phyloP scores from a whole-genome alignment of 169 alveolate species.

The Eimeria maxima region DNA sequence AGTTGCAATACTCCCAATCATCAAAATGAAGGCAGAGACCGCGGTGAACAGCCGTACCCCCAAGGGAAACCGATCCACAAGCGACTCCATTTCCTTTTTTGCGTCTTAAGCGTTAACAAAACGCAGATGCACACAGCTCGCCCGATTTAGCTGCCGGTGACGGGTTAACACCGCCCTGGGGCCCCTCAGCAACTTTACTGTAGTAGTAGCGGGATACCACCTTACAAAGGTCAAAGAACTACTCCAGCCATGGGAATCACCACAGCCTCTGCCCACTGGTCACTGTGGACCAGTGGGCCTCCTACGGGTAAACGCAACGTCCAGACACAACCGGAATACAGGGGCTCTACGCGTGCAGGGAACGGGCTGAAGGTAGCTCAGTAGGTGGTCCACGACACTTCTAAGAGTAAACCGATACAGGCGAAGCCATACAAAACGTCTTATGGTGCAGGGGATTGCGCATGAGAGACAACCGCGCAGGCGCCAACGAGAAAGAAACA shows the following conservation, averaged over 20 bases:
- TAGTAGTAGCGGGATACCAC: background rate
- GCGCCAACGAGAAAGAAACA: background rate
- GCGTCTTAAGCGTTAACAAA: background rate
- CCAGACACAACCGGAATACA: background rate
- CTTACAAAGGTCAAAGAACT: background rate
- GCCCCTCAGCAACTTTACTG: background rate
- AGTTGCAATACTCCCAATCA: conserved; percentile 63
- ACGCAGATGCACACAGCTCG: background rate
- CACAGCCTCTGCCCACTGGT: conserved; percentile 11
- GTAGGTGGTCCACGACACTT: background rate
- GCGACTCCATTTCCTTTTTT: conserved; percentile 28
- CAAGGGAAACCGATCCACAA: conserved; percentile 75
- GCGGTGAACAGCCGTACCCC: conserved; percentile 80
- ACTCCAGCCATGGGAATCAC: background rate
- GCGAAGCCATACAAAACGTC: background rate
- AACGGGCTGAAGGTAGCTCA: background rate
- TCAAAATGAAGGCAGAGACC: conserved; percentile 45
- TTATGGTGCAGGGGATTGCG: background rate
- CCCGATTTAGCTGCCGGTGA: background rate
- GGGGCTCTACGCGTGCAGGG: background rate
- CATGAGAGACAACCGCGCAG: background rate
- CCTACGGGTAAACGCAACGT: background rate
- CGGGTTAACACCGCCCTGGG: background rate
- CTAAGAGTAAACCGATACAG: background rate
- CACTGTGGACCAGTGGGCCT: conserved; percentile 24